Conservation (phyloP, 2,329 filamentous ascomycete genomes). For the Macroventuria anomochaeta region DNA sequence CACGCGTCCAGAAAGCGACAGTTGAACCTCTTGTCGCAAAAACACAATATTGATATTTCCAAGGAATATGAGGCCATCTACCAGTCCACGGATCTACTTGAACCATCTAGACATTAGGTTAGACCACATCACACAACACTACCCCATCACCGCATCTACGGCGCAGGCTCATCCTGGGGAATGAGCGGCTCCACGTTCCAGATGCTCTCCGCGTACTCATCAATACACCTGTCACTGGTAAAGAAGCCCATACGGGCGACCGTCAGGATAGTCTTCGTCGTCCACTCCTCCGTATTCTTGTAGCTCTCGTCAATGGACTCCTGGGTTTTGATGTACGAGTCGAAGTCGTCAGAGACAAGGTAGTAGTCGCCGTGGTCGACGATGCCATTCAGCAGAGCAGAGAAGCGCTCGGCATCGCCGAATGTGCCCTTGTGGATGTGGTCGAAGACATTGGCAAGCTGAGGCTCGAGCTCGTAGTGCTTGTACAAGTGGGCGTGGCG, state of each 20-base stretch:
- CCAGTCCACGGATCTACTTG: background rate
- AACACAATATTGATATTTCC: background rate
- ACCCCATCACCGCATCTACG: slow-evolving; percentile 8
- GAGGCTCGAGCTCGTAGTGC: slow-evolving; percentile 75
- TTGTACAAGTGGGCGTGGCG: slow-evolving; percentile 89
- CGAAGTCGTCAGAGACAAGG: slow-evolving; percentile 95
- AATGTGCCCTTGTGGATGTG: slow-evolving; percentile 82
- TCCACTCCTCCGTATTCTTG: slow-evolving; percentile 89
- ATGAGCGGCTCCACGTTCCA: slow-evolving; percentile 92
- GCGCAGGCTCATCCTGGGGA: slow-evolving; percentile 45
- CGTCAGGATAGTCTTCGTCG: slow-evolving; percentile 85
- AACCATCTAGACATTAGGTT: slow-evolving; percentile 3
- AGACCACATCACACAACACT: too few species aligned
- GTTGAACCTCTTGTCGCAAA: too few species aligned
- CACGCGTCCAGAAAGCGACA: too few species aligned
- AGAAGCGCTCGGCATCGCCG: slow-evolving; percentile 78
- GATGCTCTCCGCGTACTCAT: slow-evolving; percentile 95
- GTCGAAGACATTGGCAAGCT: slow-evolving; percentile 81
- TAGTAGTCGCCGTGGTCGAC: slow-evolving; percentile 97
- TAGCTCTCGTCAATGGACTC: slow-evolving; percentile 90
- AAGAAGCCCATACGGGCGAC: slow-evolving; percentile 98
- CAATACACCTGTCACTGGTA: slow-evolving; percentile 91
- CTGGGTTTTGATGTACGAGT: slow-evolving; percentile 91
- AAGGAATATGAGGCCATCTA: background rate
- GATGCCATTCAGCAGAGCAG: slow-evolving; percentile 82